Base-by-base conservation (phyloP, 2,329 filamentous ascomycete species). In the Fusarium musae region DNA sequence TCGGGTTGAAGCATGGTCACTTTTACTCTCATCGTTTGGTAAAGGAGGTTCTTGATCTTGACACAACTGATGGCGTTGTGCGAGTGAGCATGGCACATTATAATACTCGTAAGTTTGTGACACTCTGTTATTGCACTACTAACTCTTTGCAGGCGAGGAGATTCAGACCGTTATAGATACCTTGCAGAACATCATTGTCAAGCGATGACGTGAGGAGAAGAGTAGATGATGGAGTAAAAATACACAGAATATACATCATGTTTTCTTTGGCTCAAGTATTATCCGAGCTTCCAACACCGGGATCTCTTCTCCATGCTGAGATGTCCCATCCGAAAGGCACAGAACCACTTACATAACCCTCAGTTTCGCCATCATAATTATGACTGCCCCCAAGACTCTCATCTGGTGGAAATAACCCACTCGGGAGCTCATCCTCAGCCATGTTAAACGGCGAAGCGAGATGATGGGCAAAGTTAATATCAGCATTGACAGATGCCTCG, bases 51-150 rank as follows among this genome's bases (percentile, higher is more conserved):
- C 78, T 93, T 42, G 85, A 85, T 0, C 80, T 93, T 56, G 86
- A 84, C 1, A 84, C 87, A 13, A 87, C 62, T 3, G 78, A 93
- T 73, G 92, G 91, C 0, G 88, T 93, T 13, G 86, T 92, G 9
- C 85, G 92, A 70, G 89, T 93, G n/a, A 93, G 90, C 75, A 85
- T 93, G 84, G 87, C 92, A 61, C 92, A 93, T 80, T 94, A 94
- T 78, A 94, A 94, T 75, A 93, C 90, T 6, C 78, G 88, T 26
- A 26, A 26, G 26, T 26, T 26, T 26, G 26, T 26, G 26, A 26
- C 26, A 26, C 5, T 26, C 26, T 26, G 26, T 26, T 26, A 1
- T 2, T 26, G 5, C 11, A 11, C n/a, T 47, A 1, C 64, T 69
- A 11, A 69, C 9, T 4, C 0, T 34, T 9, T 0, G 1, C 2